Base-by-base conservation (phyloP, 495 filamentous ascomycete genomes). In the Talaromyces stipitatus region DNA sequence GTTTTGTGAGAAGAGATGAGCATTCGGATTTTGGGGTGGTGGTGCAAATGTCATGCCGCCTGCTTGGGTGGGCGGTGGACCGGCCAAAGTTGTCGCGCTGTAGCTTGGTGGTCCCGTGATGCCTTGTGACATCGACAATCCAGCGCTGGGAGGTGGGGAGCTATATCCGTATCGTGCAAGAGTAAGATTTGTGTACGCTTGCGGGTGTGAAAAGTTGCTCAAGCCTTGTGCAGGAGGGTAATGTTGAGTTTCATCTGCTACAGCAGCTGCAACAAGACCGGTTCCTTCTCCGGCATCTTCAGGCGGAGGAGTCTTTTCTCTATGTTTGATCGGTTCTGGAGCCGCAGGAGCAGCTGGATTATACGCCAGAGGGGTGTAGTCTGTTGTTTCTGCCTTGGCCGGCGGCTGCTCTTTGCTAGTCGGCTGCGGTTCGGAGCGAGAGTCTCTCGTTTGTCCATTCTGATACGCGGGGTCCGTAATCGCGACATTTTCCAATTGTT, bases 291-390 rank as follows among this genome's bases (percentile, higher is more conserved):
- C 83, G 28, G 85, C 88, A 62, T 92, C 88, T 12, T 81, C 78
- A 28, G 87, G 87, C 6, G 91, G 91, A 8, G 90, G 91, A 0
- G 91, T 96, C 76, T 95, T 94, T 72, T 96, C 91, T 48, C 91
- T 84, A 62, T 91, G 82, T 54, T 84, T 79, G 62, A 95, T 87
- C 12, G 83, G 84, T 65, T 96, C 91, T 3, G 91, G 88, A 1
- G 89, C 89, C 2, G 91, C 76, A 10, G 91, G 91, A 1, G 91
- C 90, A 0, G 91, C 90, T 1, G 91, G 91, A 69, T 96, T 96
- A 62, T 96, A 96, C 2, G 90, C 82, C 54, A 94, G 80, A n/a
- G 90, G 88, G n/a, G 78, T 76, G 52, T 81, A 84, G 47, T 64
- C 75, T 20, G 52, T n/a, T 29, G 59, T 53, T 16, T 58, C 58